Percentiles rank a stretch among this genome's conserved stretches.
Evolutionary conservation across 2,329 filamentous ascomycete genomes (phyloP).

Genomic region (Colletotrichum costaricense): DNA sequence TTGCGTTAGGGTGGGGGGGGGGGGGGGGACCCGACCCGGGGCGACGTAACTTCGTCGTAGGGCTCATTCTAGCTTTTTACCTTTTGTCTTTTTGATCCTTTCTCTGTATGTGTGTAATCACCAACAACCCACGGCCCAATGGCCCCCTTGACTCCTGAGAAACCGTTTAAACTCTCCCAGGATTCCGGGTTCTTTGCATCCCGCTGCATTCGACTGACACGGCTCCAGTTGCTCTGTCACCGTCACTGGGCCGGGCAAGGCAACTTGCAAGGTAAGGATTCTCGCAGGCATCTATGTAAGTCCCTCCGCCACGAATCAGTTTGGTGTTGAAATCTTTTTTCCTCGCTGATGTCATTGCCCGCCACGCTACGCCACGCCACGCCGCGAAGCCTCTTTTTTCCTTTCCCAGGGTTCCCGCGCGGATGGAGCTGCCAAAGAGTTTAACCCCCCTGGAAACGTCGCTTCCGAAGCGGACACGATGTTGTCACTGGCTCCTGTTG

Average conservation of each 20-base stretch:
- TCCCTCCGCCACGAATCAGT: background rate
- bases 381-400: background rate
- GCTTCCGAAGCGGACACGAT: constrained; percentile 16
- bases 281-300: no score
- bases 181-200: constrained; percentile 14
- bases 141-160: background rate
- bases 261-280: background rate
- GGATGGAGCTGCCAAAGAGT: background rate
- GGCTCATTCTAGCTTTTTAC: background rate
- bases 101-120: background rate
- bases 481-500: constrained; percentile 12
- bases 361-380: background rate
- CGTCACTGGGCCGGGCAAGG: background rate
- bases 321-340: background rate
- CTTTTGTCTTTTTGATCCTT: background rate
- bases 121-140: background rate
- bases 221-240: background rate
- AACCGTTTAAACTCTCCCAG: constrained; percentile 24
- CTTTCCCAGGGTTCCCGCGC: background rate
- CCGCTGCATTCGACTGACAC: constrained; percentile 29
- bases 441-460: constrained; percentile 12
- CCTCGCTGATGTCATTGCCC: constrained; percentile 21
- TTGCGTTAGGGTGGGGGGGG: background rate
- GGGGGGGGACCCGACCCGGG: background rate
- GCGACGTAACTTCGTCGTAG: background rate